Base-by-base conservation (phyloP, 75 land plant species). In the Sequoiadendron giganteum region DNA sequence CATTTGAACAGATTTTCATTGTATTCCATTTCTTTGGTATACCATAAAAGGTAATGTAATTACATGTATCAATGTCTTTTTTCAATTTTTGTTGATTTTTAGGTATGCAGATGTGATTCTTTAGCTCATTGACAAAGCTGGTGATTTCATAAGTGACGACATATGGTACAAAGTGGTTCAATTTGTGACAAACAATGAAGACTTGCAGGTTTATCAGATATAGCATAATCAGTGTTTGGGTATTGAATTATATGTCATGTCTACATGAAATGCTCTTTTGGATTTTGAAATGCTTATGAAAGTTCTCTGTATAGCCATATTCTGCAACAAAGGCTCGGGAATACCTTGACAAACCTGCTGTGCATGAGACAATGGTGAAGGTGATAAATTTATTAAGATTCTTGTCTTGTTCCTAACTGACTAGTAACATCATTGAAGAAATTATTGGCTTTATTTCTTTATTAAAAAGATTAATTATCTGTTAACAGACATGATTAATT, bases 291-390 rank as follows among this genome's bases (percentile, higher is more conserved):
- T 61, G n/a, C 48, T 72, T 39, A 43, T 13, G 42, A 36, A 83
- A n/a, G n/a, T n/a, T n/a, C n/a, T n/a, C n/a, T n/a, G n/a, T n/a
- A n/a, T n/a, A n/a, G 99, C 95, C 99, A 56, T 97, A 97, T 95
- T 99, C 99, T 89, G 99, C 99, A 80, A 91, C 92, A 86, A 98
- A 98, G 88, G 99, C 96, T 21, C 93, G 95, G 81, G 99, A 96
- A 52, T 98, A 96, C 88, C 93, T 98, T 83, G 96, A 97, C 85
- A 98, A 98, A 84, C 94, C 99, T 84, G 99, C 97, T 85, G 90
- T 97, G 75, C 99, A 98, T 91, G 99, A 98, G 93, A 98, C 99
- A 83, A 98, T 98, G 99, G 97, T 98, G 80, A 98, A 98, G 96
- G 99, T 98, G 76, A 85, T 90, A 2, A 15, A 52, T 54, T 28